Evolutionary conservation across 2,329 filamentous ascomycete genomes (phyloP).

Genomic region (Fusarium cyanostomum): DNA sequence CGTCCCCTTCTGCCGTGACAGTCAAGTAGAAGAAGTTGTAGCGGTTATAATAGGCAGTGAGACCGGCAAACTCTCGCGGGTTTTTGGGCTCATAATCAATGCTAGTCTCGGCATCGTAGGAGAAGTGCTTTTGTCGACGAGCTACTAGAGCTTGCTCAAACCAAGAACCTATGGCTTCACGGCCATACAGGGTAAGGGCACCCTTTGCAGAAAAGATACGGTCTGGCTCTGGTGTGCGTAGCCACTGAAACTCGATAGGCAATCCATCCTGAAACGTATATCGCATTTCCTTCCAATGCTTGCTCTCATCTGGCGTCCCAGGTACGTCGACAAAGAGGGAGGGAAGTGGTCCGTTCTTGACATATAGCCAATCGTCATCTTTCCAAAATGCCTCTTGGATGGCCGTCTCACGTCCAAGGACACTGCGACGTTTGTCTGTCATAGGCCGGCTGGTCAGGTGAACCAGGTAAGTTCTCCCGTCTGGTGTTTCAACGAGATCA

Average conservation of each 20-base stretch:
- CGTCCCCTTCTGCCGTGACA: constrained; percentile 64
- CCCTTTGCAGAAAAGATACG: constrained; percentile 57
- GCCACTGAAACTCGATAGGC: constrained; percentile 65
- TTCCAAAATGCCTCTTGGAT: constrained; percentile 68
- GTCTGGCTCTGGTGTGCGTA: constrained; percentile 63
- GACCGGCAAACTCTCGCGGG: constrained; percentile 67
- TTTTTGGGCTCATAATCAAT: constrained; percentile 63
- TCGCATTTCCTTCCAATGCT: constrained; percentile 58
- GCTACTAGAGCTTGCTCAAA: constrained; percentile 67
- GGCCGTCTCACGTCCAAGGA: constrained; percentile 63
- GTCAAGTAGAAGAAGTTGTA: constrained; percentile 72
- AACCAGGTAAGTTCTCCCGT: constrained; percentile 62
- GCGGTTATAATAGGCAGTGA: constrained; percentile 70
- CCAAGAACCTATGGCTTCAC: constrained; percentile 66
- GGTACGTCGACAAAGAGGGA: constrained; percentile 62
- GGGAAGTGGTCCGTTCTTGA: constrained; percentile 65
- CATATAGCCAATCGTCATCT: constrained; percentile 66
- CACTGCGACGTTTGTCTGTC: constrained; percentile 60
- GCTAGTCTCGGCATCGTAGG: constrained; percentile 67
- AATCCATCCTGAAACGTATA: constrained; percentile 59
- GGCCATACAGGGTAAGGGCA: constrained; percentile 57
- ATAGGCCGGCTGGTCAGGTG: constrained; percentile 62
- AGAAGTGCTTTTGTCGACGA: constrained; percentile 66
- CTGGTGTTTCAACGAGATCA: constrained; percentile 62
- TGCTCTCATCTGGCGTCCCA: constrained; percentile 53